Evolutionary conservation across 768 basidiomycete genomes (phyloP).

Genomic region (Lentinula sp.): DNA sequence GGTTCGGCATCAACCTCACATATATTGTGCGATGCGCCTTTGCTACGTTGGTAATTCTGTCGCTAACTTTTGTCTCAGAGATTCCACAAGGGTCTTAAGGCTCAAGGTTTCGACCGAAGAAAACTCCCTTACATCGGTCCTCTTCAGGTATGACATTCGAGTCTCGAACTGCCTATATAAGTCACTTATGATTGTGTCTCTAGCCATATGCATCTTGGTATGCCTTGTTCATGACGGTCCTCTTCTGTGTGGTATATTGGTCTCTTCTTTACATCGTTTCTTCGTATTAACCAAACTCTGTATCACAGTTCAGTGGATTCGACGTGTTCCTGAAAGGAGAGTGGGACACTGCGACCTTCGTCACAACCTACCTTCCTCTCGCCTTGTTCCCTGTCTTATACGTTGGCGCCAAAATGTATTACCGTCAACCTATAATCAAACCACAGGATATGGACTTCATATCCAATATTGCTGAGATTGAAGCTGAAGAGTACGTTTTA

Average conservation of each 20-base stretch:
- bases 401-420: constrained; percentile 47
- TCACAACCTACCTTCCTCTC: constrained; percentile 78
- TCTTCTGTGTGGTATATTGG: constrained; percentile 58
- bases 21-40: constrained; percentile 26
- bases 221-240: constrained; percentile 28
- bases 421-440: constrained; percentile 37
- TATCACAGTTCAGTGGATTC: constrained; percentile 39
- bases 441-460: constrained; percentile 82
- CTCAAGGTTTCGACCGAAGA: constrained; percentile 69
- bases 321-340: constrained; percentile 44
- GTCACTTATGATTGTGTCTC: background rate
- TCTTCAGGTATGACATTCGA: constrained; percentile 19
- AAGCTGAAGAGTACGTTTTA: constrained; percentile 47
- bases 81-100: constrained; percentile 79
- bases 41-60: background rate
- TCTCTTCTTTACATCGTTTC: background rate
- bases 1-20: constrained; percentile 73
- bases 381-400: constrained; percentile 75
- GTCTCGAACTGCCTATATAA: background rate
- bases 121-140: constrained; percentile 64
- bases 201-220: constrained; percentile 77
- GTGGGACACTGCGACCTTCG: constrained; percentile 62
- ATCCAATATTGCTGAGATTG: constrained; percentile 61
- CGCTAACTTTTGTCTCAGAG: constrained; percentile 32
- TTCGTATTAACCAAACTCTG: background rate